Conservation (phyloP, 1,284 basidiomycete genomes). For the Xerocomus nothofagi region DNA sequence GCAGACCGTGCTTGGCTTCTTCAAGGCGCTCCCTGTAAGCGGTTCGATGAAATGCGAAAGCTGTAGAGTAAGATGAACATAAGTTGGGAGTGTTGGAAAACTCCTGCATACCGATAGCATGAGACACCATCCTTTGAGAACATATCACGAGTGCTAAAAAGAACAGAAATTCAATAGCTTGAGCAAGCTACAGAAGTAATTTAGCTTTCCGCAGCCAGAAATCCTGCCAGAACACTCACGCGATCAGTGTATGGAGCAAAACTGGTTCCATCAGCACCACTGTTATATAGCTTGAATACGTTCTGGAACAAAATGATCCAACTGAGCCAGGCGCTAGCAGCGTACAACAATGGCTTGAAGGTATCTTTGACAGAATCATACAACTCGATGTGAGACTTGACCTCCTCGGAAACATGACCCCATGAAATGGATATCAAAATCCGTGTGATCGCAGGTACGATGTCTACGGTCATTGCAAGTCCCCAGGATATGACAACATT, state of each 20-base stretch:
- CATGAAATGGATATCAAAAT: slow-evolving; percentile 57
- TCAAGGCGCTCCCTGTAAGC: slow-evolving; percentile 76
- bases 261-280: slow-evolving; percentile 42
- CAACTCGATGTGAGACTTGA: slow-evolving; percentile 65
- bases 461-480: slow-evolving; percentile 66
- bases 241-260: slow-evolving; percentile 56
- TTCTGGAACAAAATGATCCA: slow-evolving; percentile 69
- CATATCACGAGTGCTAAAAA: slow-evolving; percentile 64
- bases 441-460: slow-evolving; percentile 56
- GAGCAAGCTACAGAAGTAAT: slow-evolving; percentile 40
- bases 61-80: slow-evolving; percentile 33
- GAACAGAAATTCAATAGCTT: slow-evolving; percentile 68
- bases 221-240: slow-evolving; percentile 9
- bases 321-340: slow-evolving; percentile 61
- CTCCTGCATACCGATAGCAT: slow-evolving; percentile 47
- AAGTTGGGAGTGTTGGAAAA: not conserved
- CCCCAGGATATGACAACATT: slow-evolving; percentile 76
- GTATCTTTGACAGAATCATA: slow-evolving; percentile 69
- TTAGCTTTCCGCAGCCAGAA: not conserved
- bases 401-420: slow-evolving; percentile 70
- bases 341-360: slow-evolving; percentile 68
- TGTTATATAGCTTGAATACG: slow-evolving; percentile 58
- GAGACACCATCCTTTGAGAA: slow-evolving; percentile 62
- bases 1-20: slow-evolving; percentile 53
- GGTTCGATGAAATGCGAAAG: slow-evolving; percentile 72